Conservation (phyloP, 257 asterid species). For the Fraxinus americana region DNA sequence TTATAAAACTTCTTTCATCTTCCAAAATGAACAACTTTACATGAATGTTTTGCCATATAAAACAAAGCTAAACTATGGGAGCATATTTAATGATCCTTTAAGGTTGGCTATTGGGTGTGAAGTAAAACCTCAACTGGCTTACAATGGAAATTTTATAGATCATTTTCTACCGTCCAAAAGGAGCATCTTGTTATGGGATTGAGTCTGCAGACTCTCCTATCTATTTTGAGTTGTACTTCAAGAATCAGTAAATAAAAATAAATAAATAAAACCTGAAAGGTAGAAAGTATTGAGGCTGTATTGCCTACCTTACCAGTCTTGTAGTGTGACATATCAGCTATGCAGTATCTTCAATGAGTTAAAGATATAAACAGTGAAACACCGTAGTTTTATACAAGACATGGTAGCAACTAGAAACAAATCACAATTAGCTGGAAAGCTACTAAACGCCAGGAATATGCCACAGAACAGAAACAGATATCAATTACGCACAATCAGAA, state of each 20-base stretch:
- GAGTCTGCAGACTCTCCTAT: background rate
- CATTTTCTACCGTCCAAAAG: conserved; percentile 11
- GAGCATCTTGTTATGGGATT: background rate
- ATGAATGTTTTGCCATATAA: conserved; percentile 6
- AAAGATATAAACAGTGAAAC: conserved; percentile 29
- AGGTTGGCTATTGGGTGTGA: background rate
- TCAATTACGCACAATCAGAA: background rate
- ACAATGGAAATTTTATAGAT: conserved; percentile 9
- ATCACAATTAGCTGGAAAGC: conserved; percentile 1
- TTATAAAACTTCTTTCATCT: conserved; percentile 15
- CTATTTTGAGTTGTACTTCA: conserved; percentile 1
- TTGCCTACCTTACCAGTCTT: conserved; percentile 84
- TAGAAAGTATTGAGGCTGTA: conserved; percentile 13
- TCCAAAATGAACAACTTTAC: conserved; percentile 7
- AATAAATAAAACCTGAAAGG: conserved; percentile 8
- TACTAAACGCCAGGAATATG: background rate
- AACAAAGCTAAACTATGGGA: background rate
- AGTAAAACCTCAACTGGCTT: background rate
- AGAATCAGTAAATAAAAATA: background rate
- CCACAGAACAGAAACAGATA: background rate
- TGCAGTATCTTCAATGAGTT: conserved; percentile 73
- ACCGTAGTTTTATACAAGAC: background rate
- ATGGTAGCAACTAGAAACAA: background rate
- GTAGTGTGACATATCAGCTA: conserved; percentile 97
- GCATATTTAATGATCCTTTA: conserved; percentile 4